These are phyloP conservation scores for Magnolia officinalis DNA, from an alignment of 164 flowering plant species.

Conservation along the genomic window DNA sequence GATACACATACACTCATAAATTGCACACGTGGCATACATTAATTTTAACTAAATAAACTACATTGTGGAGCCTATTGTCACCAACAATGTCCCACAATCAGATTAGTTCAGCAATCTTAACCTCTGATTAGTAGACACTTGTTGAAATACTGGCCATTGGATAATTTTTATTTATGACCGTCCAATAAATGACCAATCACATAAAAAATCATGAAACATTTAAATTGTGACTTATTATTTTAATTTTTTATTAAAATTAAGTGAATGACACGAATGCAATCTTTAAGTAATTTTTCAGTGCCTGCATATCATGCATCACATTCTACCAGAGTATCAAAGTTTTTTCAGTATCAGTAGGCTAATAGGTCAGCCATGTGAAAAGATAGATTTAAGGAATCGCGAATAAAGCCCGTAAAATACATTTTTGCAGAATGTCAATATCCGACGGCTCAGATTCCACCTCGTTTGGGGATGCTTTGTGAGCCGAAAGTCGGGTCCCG, in stretches of 20 bases:
- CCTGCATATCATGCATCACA: neutral
- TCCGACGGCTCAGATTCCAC: constrained; percentile 19
- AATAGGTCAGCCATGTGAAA: constrained; percentile 31
- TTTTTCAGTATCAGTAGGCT: neutral
- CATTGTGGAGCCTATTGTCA: neutral
- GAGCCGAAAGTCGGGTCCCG: neutral
- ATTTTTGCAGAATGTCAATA: constrained; percentile 23
- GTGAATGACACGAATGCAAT: too few species aligned
- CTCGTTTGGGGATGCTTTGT: neutral
- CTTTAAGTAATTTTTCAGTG: too few species aligned
- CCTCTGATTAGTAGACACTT: neutral
- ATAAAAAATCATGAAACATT: too few species aligned
- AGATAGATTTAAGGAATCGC: constrained; percentile 11
- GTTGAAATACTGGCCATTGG: too few species aligned
- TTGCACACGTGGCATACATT: neutral
- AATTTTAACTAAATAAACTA: too few species aligned
- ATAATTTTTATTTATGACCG: too few species aligned
- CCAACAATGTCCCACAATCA: neutral
- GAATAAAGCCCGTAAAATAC: constrained; percentile 19
- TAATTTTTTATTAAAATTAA: too few species aligned
- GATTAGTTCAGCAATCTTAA: neutral
- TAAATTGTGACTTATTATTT: too few species aligned
- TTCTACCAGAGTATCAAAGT: neutral
- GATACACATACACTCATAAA: neutral
- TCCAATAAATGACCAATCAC: too few species aligned